Percentiles rank a stretch among this genome's conserved stretches.
Evolutionary conservation across 768 basidiomycete genomes (phyloP).

Genomic region (Chalciporus sphaerocephalus): DNA sequence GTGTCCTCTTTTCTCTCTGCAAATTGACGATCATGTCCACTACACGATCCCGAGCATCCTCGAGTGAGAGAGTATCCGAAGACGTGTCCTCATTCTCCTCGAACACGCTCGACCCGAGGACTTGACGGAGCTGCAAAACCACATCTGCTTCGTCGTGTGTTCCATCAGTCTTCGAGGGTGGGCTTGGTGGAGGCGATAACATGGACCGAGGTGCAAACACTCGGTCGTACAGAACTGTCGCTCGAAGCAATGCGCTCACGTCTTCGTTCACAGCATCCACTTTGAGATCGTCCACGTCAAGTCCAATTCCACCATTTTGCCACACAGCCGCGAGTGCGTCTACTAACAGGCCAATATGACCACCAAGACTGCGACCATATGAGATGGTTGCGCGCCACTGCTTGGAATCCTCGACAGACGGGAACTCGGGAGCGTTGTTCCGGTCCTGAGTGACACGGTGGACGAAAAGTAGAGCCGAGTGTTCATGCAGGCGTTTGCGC

Average conservation of each 20-base stretch:
- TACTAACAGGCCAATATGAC: constrained; percentile 49
- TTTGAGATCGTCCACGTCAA: constrained; percentile 30
- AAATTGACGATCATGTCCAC: constrained; percentile 61
- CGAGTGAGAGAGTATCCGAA: constrained; percentile 40
- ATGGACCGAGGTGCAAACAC: constrained; percentile 48
- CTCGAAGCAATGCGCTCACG: constrained; percentile 51
- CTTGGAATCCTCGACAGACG: constrained; percentile 23
- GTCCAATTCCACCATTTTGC: constrained; percentile 33
- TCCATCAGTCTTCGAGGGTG: constrained; percentile 29
- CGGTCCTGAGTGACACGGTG: constrained; percentile 32
- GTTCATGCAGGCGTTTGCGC: constrained; percentile 47
- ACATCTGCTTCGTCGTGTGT: constrained; percentile 27
- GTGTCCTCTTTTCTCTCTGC: constrained; percentile 27
- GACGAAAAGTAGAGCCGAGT: constrained; percentile 55
- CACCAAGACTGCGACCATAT: constrained; percentile 62
- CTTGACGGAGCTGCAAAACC: constrained; percentile 46
- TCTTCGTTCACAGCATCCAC: constrained; percentile 38
- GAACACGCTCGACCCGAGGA: constrained; percentile 53
- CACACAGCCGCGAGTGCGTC: constrained; percentile 54
- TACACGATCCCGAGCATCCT: constrained; percentile 73
- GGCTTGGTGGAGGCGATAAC: constrained; percentile 59
- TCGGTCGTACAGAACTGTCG: constrained; percentile 56
- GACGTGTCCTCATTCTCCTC: constrained; percentile 24
- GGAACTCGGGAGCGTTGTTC: constrained; percentile 15
- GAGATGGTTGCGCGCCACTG: constrained; percentile 49